A percentile compares a stretch with the other conserved stretches of the same genome.
Conservation (phyloP, 2,329 filamentous ascomycete species). For the Penicillium sp. region DNA sequence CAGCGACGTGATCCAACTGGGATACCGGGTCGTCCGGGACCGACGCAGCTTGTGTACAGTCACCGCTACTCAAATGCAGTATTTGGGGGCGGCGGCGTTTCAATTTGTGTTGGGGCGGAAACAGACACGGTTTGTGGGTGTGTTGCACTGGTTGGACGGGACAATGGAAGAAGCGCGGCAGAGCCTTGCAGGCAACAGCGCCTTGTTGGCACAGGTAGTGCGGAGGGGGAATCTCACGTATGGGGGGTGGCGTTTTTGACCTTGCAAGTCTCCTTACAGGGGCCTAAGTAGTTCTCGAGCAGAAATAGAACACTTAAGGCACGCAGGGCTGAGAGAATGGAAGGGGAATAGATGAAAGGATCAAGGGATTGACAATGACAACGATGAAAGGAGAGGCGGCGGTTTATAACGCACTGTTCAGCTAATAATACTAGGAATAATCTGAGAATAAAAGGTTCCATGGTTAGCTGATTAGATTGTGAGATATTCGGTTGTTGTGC, state of each 20-base stretch:
- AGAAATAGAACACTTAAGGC: background rate
- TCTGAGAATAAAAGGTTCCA: constrained; percentile 1
- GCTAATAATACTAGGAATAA: background rate
- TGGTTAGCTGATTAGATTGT: constrained; percentile 3
- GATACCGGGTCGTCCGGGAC: constrained; percentile 67
- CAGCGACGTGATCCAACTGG: constrained; percentile 67
- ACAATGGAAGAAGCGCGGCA: constrained; percentile 50
- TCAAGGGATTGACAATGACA: background rate
- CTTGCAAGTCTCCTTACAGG: constrained; percentile 13
- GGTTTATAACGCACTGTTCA: background rate
- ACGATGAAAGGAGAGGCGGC: background rate
- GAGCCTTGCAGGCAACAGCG: constrained; percentile 38
- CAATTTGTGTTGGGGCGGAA: constrained; percentile 68
- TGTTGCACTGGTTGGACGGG: constrained; percentile 71
- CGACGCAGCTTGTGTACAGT: constrained; percentile 59
- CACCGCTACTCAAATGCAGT: constrained; percentile 63
- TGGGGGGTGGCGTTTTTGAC: constrained; percentile 42
- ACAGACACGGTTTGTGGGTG: constrained; percentile 69
- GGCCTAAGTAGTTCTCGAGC: background rate
- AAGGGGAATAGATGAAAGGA: background rate
- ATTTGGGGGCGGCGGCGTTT: constrained; percentile 74
- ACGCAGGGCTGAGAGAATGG: no score
- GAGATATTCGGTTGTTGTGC: constrained; percentile 1
- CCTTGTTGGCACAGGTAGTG: constrained; percentile 40
- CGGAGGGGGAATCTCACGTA: constrained; percentile 41